Conservation (phyloP, 2,329 filamentous ascomycete species). For the Coniochaeta prunicola region DNA sequence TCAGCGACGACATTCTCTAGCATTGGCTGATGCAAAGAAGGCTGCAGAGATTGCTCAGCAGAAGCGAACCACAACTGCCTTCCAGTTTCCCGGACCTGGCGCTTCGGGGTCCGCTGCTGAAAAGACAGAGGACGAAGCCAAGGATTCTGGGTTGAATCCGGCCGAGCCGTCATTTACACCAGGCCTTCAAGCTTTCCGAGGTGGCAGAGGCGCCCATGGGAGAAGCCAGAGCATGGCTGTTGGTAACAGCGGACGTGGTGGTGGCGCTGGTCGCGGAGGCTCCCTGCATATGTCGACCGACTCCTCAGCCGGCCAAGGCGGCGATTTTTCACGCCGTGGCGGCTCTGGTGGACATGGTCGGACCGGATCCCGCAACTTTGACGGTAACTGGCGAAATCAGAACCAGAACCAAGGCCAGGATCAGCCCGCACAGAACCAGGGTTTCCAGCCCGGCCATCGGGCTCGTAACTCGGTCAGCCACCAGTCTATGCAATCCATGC, state of each 20-base stretch:
- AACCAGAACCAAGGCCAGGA: slow-evolving; percentile 60
- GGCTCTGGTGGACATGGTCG: slow-evolving; percentile 76
- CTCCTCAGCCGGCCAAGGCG: slow-evolving; percentile 28
- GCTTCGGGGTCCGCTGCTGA: slow-evolving; percentile 52
- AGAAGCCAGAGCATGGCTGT: slow-evolving; percentile 90
- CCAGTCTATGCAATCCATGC: slow-evolving; percentile 56
- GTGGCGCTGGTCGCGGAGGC: slow-evolving; percentile 60
- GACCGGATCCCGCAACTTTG: slow-evolving; percentile 85
- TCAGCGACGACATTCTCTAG: slow-evolving; percentile 88
- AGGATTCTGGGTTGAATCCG: slow-evolving; percentile 20
- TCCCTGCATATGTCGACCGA: slow-evolving; percentile 44
- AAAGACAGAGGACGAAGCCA: slow-evolving; percentile 48
- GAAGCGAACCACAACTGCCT: slow-evolving; percentile 87
- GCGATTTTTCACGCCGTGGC: slow-evolving; percentile 68
- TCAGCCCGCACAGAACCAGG: slow-evolving; percentile 48
- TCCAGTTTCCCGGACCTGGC: slow-evolving; percentile 83
- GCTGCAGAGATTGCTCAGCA: slow-evolving; percentile 94
- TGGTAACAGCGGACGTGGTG: slow-evolving; percentile 60
- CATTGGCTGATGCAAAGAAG: slow-evolving; percentile 93
- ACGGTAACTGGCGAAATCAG: slow-evolving; percentile 94
- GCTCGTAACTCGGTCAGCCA: slow-evolving; percentile 77
- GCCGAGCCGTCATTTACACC: slow-evolving; percentile 32
- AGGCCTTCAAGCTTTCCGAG: slow-evolving; percentile 34
- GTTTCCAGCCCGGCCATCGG: slow-evolving; percentile 90
- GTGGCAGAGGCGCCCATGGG: slow-evolving; percentile 54